These are phyloP conservation scores for Tuber calosporum DNA, from an alignment of 495 filamentous ascomycete genomes.

Conservation along the genomic window DNA sequence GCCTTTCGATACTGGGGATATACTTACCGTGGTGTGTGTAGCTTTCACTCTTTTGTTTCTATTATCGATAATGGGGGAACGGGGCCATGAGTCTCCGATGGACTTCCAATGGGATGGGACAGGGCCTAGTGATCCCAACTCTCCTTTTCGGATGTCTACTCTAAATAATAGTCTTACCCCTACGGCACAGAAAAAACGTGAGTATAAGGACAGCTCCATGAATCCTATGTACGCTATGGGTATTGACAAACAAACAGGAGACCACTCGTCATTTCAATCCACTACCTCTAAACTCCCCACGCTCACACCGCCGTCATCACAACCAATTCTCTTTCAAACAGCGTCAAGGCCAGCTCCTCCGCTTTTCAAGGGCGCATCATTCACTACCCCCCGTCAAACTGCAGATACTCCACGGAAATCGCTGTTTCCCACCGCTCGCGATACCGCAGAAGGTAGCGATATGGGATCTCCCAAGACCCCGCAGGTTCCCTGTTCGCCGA, in stretches of 20 bases:
- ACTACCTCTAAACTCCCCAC: conserved; percentile 18
- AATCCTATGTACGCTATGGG: not conserved
- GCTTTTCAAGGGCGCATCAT: conserved; percentile 60
- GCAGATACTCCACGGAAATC: conserved; percentile 44
- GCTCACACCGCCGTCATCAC: conserved; percentile 38
- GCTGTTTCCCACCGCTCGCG: conserved; percentile 70
- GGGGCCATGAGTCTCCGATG: conserved; percentile 34
- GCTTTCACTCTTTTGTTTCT: not conserved
- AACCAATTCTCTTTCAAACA: conserved; percentile 40
- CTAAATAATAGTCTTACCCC: conserved; percentile 9
- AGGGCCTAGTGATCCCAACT: conserved; percentile 17
- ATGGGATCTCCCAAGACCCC: conserved; percentile 58
- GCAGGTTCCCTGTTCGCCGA: conserved; percentile 50
- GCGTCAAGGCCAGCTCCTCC: conserved; percentile 42
- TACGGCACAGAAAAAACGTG: conserved; percentile 20
- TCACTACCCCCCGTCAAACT: conserved; percentile 71
- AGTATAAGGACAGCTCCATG: conserved; percentile 1
- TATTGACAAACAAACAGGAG: conserved; percentile 15
- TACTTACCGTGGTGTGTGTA: not conserved
- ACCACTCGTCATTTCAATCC: conserved; percentile 24
- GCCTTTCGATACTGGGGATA: not conserved
- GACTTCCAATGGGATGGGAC: conserved; percentile 28
- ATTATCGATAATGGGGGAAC: conserved; percentile 16
- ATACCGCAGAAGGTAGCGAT: conserved; percentile 29
- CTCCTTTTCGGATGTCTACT: conserved; percentile 26